phyloP scores from a whole-genome alignment of 345 rosid species.

The Arabis alpina region DNA sequence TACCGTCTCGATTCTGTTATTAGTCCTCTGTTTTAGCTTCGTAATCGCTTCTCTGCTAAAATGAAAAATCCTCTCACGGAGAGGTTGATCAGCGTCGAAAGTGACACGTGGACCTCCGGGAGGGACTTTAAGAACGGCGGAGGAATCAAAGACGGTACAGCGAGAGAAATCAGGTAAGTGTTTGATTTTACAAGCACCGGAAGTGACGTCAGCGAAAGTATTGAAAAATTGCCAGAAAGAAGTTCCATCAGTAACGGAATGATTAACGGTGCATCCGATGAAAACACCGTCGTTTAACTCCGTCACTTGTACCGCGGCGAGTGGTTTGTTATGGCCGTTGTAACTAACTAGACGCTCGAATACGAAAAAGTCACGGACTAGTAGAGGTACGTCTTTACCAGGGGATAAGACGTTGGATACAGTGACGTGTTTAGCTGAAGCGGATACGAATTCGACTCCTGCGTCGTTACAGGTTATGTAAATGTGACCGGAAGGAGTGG shows the following conservation, averaged over 20 bases:
- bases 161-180: slow-evolving; percentile 66
- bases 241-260: slow-evolving; percentile 86
- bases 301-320: slow-evolving; percentile 83
- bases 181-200: slow-evolving; percentile 64
- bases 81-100: slow-evolving; percentile 68
- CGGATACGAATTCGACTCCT: slow-evolving; percentile 71
- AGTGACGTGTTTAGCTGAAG: slow-evolving; percentile 54
- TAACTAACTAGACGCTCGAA: slow-evolving; percentile 77
- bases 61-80: slow-evolving; percentile 85
- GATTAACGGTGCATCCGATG: slow-evolving; percentile 81
- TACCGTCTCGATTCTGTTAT: slow-evolving; percentile 46
- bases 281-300: slow-evolving; percentile 77
- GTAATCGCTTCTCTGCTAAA: slow-evolving; percentile 76
- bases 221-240: slow-evolving; percentile 98
- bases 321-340: slow-evolving; percentile 72
- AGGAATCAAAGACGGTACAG: slow-evolving; percentile 62
- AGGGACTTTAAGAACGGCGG: slow-evolving; percentile 68
- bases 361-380: slow-evolving; percentile 72
- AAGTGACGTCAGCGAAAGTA: slow-evolving; percentile 72
- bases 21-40: slow-evolving; percentile 69
- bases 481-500: slow-evolving; percentile 64
- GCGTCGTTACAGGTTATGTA: slow-evolving; percentile 73
- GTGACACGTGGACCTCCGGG: slow-evolving; percentile 76
- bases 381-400: slow-evolving; percentile 56
- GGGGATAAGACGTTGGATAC: slow-evolving; percentile 51